A percentile compares a stretch with the other conserved stretches of the same genome.
These are phyloP conservation scores for Aeminium ludgeri DNA, from an alignment of 495 filamentous ascomycete species.

Conservation along the genomic window DNA sequence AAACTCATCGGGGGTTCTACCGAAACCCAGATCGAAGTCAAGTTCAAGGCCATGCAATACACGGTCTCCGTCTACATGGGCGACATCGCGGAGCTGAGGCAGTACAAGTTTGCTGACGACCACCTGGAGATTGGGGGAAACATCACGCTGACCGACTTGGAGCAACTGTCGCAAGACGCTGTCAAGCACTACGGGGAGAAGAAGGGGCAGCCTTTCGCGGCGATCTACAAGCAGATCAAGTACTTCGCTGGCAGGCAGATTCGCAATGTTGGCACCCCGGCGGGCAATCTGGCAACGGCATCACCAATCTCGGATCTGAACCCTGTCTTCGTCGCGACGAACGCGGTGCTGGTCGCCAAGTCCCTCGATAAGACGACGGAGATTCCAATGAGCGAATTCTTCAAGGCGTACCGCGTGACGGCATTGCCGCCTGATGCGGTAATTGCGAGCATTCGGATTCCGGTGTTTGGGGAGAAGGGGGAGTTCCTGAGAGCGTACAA, in stretches of 20 bases:
- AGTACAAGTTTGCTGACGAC: constrained; percentile 63
- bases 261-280: constrained; percentile 88
- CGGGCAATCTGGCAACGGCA: constrained; percentile 86
- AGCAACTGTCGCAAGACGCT: constrained; percentile 55
- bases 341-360: constrained; percentile 64
- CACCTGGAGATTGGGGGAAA: constrained; percentile 82
- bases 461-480: constrained; percentile 46
- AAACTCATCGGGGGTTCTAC: constrained; percentile 94
- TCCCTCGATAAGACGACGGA: constrained; percentile 51
- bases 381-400: constrained; percentile 84
- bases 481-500: constrained; percentile 73
- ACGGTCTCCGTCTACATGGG: constrained; percentile 78
- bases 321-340: constrained; percentile 79
- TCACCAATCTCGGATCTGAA: constrained; percentile 95
- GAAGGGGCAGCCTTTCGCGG: constrained; percentile 54
- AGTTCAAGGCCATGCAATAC: constrained; percentile 92
- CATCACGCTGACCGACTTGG: constrained; percentile 71
- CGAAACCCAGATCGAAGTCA: constrained; percentile 95
- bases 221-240: constrained; percentile 60
- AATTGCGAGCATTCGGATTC: constrained; percentile 74
- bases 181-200: constrained; percentile 60
- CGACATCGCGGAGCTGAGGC: constrained; percentile 73
- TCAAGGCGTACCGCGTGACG: constrained; percentile 78
- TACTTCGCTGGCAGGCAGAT: constrained; percentile 97
- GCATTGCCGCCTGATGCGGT: constrained; percentile 68